A percentile compares a stretch with the other conserved stretches of the same genome.
Evolutionary conservation across 2,329 filamentous ascomycete genomes (phyloP).

Genomic region (Aspergillus puulaauensis): DNA sequence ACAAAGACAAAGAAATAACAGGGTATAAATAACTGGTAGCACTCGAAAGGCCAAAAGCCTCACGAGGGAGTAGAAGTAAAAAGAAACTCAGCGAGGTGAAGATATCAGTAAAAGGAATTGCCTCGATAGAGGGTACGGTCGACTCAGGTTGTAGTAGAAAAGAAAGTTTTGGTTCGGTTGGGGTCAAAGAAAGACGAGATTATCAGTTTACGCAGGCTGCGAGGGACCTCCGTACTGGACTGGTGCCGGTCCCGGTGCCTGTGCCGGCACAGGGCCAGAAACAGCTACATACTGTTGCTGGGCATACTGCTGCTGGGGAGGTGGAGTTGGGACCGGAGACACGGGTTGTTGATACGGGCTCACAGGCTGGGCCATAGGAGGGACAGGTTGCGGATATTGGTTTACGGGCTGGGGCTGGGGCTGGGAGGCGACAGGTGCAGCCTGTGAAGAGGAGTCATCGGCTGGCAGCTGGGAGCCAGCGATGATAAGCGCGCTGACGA

Average conservation of each 20-base stretch:
- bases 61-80: not conserved
- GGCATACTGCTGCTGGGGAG: too few relatives aligned
- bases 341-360: not conserved
- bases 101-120: not conserved
- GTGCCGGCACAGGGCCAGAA: too few relatives aligned
- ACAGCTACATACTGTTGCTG: too few relatives aligned
- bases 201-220: not conserved
- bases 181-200: not conserved
- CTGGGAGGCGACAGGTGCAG: too few relatives aligned
- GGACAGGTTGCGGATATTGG: not conserved
- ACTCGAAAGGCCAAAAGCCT: not conserved
- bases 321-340: too few relatives aligned
- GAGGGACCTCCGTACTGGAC: not conserved
- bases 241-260: too few relatives aligned
- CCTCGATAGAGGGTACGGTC: not conserved
- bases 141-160: not conserved
- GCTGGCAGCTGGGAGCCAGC: not conserved
- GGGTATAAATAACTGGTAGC: not conserved
- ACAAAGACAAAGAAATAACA: not conserved
- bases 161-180: not conserved
- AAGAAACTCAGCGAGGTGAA: not conserved
- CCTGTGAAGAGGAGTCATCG: not conserved
- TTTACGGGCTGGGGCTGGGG: too few relatives aligned
- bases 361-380: not conserved
- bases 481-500: constrained; percentile 10